These are phyloP conservation scores for Zasmidium angulare DNA, from an alignment of 2,329 filamentous ascomycete genomes.

Conservation along the genomic window DNA sequence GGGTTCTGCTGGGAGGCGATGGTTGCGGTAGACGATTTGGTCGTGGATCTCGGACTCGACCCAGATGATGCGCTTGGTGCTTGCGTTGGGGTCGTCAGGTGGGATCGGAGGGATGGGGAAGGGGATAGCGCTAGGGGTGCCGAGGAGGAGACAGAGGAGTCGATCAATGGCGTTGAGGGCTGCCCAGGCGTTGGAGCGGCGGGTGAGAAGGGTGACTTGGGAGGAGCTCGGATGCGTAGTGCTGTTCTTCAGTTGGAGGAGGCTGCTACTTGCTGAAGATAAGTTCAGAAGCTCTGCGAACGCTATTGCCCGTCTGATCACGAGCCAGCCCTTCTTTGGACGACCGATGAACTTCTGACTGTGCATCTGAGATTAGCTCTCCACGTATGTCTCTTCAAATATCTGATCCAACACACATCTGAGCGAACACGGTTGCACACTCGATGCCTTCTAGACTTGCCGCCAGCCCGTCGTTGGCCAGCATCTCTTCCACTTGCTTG, in stretches of 20 bases:
- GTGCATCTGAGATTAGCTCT: neutral
- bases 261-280: neutral
- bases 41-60: neutral
- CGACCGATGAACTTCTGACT: constrained; percentile 10
- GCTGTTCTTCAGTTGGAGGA: neutral
- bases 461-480: neutral
- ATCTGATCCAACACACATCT: neutral
- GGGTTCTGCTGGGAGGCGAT: neutral
- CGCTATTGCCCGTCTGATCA: constrained; percentile 7
- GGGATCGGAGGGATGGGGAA: constrained; percentile 3
- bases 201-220: neutral
- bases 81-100: neutral
- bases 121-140: neutral
- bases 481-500: neutral
- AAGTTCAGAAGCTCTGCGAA: constrained; percentile 9
- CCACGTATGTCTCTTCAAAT: neutral
- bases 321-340: constrained; percentile 9
- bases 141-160: constrained; percentile 5
- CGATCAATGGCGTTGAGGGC: constrained; percentile 14
- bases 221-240: neutral
- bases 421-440: constrained; percentile 5
- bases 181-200: constrained; percentile 18
- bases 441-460: constrained; percentile 6
- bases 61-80: constrained; percentile 3
- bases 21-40: constrained; percentile 2